phyloP scores from a whole-genome alignment of 257 asterid genomes.

The Solanum habrochaites region DNA sequence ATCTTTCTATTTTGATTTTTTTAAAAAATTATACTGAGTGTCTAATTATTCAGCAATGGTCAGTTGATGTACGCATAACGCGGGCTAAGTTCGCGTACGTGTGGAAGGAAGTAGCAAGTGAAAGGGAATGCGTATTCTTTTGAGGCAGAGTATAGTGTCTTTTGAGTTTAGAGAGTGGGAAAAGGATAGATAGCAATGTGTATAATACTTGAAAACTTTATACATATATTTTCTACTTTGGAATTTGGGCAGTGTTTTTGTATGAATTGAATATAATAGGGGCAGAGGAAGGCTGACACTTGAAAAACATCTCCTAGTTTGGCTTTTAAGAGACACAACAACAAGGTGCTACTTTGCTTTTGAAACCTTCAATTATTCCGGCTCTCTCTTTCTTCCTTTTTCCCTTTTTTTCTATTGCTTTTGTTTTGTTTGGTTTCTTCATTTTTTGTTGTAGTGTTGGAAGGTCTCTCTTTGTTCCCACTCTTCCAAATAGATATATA shows the following conservation, averaged over 20 bases:
- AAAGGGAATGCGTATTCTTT: conserved; percentile 12
- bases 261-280: not conserved
- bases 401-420: not conserved
- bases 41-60: not conserved
- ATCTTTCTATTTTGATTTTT: not conserved
- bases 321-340: conserved; percentile 52
- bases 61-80: not conserved
- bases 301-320: conserved; percentile 15
- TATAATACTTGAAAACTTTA: not conserved
- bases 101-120: not conserved
- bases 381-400: not conserved
- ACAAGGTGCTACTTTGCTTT: conserved; percentile 14
- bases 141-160: not conserved
- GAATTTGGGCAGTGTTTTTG: conserved; percentile 19
- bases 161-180: not conserved
- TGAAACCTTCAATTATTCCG: not conserved
- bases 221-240: conserved; percentile 4
- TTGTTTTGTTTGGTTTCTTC: not conserved
- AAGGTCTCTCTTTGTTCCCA: not conserved
- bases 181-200: not conserved
- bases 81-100: not conserved
- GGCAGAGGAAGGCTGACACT: conserved; percentile 21
- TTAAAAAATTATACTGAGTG: not conserved
- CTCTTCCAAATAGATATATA: not conserved
- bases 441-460: not conserved